Evolutionary conservation across 83 land plant genomes (phyloP).

Genomic region (Picea engelmannii): DNA sequence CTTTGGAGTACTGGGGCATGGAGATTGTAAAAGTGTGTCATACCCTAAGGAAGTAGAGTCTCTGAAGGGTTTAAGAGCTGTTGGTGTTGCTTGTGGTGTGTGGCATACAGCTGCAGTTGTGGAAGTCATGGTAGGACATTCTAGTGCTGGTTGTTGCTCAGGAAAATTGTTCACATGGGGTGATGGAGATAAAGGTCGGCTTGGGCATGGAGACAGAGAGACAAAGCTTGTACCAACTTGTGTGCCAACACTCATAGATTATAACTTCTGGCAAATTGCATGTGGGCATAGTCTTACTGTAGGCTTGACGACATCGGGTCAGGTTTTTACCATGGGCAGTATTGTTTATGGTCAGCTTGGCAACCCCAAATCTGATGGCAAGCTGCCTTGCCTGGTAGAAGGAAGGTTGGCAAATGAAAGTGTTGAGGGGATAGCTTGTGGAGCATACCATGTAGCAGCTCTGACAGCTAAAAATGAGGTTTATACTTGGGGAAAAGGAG

Average conservation of each 20-base stretch:
- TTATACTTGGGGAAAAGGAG: too few species aligned
- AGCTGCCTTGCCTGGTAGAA: slow-evolving; percentile 51
- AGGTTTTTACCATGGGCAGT: slow-evolving; percentile 84
- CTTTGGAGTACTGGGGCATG: too few species aligned
- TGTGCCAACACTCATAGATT: slow-evolving; percentile 65
- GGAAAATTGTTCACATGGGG: slow-evolving; percentile 96
- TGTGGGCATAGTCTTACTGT: slow-evolving; percentile 83
- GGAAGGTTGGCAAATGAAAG: too few species aligned
- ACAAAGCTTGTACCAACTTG: slow-evolving; percentile 79
- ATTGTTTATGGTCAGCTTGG: slow-evolving; percentile 77
- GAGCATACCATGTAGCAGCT: too few species aligned
- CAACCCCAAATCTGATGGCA: slow-evolving; percentile 61
- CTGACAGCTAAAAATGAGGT: too few species aligned
- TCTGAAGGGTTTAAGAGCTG: too few species aligned
- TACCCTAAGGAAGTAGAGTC: too few species aligned
- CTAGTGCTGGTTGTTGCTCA: slow-evolving; percentile 65
- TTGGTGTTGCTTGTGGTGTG: slow-evolving; percentile 90
- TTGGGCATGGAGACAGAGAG: slow-evolving; percentile 94
- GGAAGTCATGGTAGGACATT: slow-evolving; percentile 81
- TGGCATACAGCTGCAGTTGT: slow-evolving; percentile 96
- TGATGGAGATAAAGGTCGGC: slow-evolving; percentile 83
- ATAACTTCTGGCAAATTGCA: slow-evolving; percentile 74
- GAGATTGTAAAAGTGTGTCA: too few species aligned
- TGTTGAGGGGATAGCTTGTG: too few species aligned
- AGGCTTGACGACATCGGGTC: slow-evolving; percentile 70